A percentile compares a stretch with the other conserved stretches of the same genome.
Conservation (phyloP, 176 grass and related monocot species). For the Zizania latifolia region DNA sequence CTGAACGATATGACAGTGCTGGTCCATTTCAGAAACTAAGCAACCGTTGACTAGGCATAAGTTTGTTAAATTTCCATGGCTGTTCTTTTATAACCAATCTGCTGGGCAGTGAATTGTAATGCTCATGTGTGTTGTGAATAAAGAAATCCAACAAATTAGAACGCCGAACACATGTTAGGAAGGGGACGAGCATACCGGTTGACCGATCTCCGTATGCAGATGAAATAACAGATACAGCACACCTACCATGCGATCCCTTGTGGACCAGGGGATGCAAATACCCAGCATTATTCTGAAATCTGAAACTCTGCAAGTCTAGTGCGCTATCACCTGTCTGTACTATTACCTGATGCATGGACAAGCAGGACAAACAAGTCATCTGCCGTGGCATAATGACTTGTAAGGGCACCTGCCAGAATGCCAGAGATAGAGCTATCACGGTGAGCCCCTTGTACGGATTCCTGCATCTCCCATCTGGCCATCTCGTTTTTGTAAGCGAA, state of each 20-base stretch:
- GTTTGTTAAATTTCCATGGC: too few relatives aligned
- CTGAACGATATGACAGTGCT: neutral
- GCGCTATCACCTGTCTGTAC: neutral
- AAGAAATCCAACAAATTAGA: neutral
- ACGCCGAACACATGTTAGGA: neutral
- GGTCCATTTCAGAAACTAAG: neutral
- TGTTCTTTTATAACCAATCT: too few relatives aligned
- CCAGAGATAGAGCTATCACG: slow-evolving; percentile 4
- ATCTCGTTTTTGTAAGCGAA: too few relatives aligned
- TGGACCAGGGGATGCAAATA: neutral
- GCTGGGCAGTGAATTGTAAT: too few relatives aligned
- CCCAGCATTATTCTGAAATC: neutral
- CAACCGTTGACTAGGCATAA: too few relatives aligned
- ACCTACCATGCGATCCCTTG: neutral
- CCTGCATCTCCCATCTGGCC: neutral
- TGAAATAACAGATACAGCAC: neutral
- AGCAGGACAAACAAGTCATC: slow-evolving; percentile 12
- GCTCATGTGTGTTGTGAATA: neutral
- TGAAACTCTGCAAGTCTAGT: neutral
- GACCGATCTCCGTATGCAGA: neutral
- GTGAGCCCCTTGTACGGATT: too few relatives aligned
- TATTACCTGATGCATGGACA: neutral
- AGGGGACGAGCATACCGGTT: neutral
- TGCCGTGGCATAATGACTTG: slow-evolving; percentile 17
- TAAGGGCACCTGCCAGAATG: slow-evolving; percentile 32